Percentiles rank a stretch among this genome's conserved stretches.
phyloP scores from a whole-genome alignment of 1,284 basidiomycete species.

The Microbotryum scabiosae region DNA sequence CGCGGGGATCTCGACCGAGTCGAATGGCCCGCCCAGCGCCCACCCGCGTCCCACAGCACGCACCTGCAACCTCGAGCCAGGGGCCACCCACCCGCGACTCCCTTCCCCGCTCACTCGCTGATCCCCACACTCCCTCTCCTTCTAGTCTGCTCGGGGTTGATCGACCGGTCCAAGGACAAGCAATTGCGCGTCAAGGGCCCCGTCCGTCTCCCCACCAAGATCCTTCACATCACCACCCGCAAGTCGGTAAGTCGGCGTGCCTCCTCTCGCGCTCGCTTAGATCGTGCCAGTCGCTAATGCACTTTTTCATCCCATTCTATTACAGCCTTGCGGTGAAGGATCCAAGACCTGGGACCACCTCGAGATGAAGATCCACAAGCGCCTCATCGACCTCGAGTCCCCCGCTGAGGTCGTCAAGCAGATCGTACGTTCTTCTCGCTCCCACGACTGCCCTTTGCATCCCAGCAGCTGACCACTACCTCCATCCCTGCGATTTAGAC shows the following conservation, averaged over 20 bases:
- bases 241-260: conserved; percentile 72
- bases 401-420: conserved; percentile 99
- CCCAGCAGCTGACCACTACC: background rate
- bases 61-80: too few relatives aligned
- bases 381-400: conserved; percentile 97
- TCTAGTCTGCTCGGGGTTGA: conserved; percentile 85
- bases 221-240: conserved; percentile 96
- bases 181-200: conserved; percentile 99
- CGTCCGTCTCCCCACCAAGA: conserved; percentile 95
- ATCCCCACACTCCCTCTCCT: background rate
- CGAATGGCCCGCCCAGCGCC: too few relatives aligned
- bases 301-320: background rate
- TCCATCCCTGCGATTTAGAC: conserved; percentile 51
- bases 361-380: conserved; percentile 99
- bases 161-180: conserved; percentile 99
- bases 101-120: background rate
- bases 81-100: too few relatives aligned
- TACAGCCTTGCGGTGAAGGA: conserved; percentile 97
- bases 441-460: background rate
- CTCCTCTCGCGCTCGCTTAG: background rate
- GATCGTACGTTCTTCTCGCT: conserved; percentile 59
- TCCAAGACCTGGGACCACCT: conserved; percentile 99
- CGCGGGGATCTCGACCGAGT: too few relatives aligned
- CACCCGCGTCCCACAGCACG: too few relatives aligned
- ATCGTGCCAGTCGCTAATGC: background rate